Percentiles rank a stretch among this genome's conserved stretches.
Evolutionary conservation across 805 yeast species (phyloP).

Genomic region (Myxozyma sirexii): DNA sequence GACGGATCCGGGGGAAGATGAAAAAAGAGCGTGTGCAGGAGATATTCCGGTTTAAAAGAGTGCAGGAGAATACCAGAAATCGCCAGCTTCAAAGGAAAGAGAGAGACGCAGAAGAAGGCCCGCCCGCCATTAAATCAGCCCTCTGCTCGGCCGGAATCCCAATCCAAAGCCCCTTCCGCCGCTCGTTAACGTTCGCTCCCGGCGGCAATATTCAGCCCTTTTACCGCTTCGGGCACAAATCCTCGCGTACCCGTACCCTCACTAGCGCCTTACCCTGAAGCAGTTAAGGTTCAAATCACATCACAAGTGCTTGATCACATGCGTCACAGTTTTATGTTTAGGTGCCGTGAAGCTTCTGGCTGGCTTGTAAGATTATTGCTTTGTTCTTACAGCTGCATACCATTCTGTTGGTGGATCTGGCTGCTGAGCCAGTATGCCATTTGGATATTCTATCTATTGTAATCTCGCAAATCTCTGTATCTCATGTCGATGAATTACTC

Average conservation of each 20-base stretch:
- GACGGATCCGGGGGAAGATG: not conserved
- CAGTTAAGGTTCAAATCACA: not conserved
- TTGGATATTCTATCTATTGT: no score
- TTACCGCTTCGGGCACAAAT: not conserved
- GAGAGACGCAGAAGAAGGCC: not conserved
- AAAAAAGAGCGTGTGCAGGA: not conserved
- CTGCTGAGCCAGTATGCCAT: no score
- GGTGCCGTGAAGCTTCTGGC: no score
- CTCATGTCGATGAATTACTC: not conserved
- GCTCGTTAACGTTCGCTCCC: not conserved
- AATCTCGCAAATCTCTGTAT: not conserved
- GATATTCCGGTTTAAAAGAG: no score
- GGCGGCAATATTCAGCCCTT: conserved; percentile 2
- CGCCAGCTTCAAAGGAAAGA: not conserved
- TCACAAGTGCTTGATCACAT: not conserved
- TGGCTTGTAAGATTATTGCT: no score
- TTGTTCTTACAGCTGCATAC: no score
- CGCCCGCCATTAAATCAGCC: not conserved
- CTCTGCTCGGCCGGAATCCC: not conserved
- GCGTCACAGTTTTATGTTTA: no score
- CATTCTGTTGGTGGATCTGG: no score
- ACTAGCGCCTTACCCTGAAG: not conserved
- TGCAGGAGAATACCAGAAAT: not conserved
- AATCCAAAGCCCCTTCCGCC: not conserved
- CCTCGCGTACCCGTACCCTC: no score